Evolutionary conservation across 1,139 yeast species (phyloP), one percentile per base, ranked within the genome.

Genomic region (Torulaspora pretoriensis): DNA sequence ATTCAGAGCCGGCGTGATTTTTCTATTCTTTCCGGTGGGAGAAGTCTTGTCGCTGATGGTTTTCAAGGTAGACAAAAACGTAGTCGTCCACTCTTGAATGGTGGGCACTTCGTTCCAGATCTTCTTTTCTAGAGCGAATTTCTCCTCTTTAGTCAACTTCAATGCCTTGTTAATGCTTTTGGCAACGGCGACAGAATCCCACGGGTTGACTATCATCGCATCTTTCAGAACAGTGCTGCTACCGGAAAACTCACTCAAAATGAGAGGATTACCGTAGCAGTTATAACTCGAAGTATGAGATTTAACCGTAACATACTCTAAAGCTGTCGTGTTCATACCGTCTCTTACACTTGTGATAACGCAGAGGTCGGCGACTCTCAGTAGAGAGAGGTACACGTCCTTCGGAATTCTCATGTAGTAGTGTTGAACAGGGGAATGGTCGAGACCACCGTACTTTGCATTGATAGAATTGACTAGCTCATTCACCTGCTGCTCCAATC

Each of bases 121-220:
- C 43, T 73, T 74, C 32, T 65, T 53, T 63, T 80, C 80, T 55
- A 81, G 61, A 34, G 60, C 55, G 22, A 58, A 46, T 55, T 75
- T 75, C 22, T 65, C 60, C 6, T 70, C 75, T 19, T 65, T 63
- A 8, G 78, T 56, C 77, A 83, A 72, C 23, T 63, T 54, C 34
- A 92, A 72, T 41, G 90, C 78, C 46, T 77, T 80, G 61, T 89
- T 74, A 43, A 94, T 83, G 5, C 94, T 78, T 56, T 81, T 84
- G 1, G 98, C 94, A 30, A 90, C 92, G 3, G 95, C 96, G 24
- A 87, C 92, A 0, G 94, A 75, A 67, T 92, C 97, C 96, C 97
- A 92, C 10, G 99, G 99, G 58, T 92, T 94, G 30, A 92, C 95
- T 54, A 85, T 78, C 39, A 86, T 75, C 1, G 96, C 88, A 51